Conservation (phyloP, 2,329 filamentous ascomycete species). For the Karstenula rhodostoma region DNA sequence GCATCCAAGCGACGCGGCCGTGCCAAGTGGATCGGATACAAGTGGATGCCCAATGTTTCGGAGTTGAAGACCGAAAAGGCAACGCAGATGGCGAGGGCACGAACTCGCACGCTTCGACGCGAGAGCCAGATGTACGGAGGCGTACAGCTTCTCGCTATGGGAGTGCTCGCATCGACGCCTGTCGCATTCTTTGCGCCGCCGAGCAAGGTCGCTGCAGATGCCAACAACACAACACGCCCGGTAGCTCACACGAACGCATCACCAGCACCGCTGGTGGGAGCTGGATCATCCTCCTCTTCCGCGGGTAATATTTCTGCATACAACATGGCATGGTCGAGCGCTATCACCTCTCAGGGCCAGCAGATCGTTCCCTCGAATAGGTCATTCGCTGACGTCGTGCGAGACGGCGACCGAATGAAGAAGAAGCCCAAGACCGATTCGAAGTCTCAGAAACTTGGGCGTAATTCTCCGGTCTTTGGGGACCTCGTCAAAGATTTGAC, state of each 20-base stretch:
- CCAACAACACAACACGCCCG: not conserved
- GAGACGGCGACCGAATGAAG: not conserved
- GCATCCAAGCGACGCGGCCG: not conserved
- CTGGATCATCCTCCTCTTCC: not conserved
- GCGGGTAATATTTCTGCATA: not conserved
- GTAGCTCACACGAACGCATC: not conserved
- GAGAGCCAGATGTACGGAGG: not conserved
- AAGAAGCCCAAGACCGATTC: too few relatives aligned
- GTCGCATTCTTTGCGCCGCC: not conserved
- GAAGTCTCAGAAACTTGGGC: too few relatives aligned
- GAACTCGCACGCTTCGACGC: not conserved
- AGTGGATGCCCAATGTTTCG: not conserved
- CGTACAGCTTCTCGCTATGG: not conserved
- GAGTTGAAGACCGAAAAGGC: not conserved
- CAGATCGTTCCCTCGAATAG: not conserved
- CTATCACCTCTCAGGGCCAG: not conserved
- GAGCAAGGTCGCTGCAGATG: not conserved
- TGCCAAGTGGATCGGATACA: not conserved
- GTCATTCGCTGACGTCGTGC: not conserved
- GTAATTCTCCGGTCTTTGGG: too few relatives aligned
- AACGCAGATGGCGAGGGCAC: not conserved
- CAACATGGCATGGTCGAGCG: not conserved
- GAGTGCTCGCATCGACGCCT: not conserved
- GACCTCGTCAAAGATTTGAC: too few relatives aligned
- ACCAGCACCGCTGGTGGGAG: not conserved